Conservation (phyloP, 441 rosid genomes). For the Cnidoscolus chayamansa region DNA sequence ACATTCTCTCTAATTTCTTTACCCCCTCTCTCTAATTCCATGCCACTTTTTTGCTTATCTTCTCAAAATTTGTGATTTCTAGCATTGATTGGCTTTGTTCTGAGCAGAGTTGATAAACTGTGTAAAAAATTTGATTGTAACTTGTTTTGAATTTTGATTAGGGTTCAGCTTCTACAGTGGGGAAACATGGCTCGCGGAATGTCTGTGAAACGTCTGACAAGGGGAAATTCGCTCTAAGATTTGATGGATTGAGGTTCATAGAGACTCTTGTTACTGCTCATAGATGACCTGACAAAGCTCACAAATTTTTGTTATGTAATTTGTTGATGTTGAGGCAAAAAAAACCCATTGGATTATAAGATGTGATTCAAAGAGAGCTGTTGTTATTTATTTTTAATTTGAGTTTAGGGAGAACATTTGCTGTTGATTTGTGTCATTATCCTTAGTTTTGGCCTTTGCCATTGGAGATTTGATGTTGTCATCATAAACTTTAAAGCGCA, state of each 20-base stretch:
- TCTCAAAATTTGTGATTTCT: neutral
- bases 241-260: constrained; percentile 88
- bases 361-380: constrained; percentile 7
- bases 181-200: constrained; percentile 15
- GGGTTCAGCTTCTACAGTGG: constrained; percentile 12
- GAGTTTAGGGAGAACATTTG: neutral
- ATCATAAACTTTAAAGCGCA: constrained; percentile 2
- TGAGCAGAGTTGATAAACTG: neutral
- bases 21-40: neutral
- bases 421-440: neutral
- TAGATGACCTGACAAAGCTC: constrained; percentile 32
- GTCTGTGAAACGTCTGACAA: constrained; percentile 23
- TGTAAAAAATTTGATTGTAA: neutral
- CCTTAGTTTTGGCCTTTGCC: neutral
- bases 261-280: constrained; percentile 90
- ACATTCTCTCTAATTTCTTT: neutral
- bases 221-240: constrained; percentile 67
- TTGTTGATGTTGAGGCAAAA: constrained; percentile 7
- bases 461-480: neutral
- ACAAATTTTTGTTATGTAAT: neutral
- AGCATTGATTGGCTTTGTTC: neutral
- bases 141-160: neutral
- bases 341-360: constrained; percentile 12
- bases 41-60: neutral
- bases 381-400: neutral